phyloP scores from a whole-genome alignment of 2,329 filamentous ascomycete species.

The Monilinia polystroma region DNA sequence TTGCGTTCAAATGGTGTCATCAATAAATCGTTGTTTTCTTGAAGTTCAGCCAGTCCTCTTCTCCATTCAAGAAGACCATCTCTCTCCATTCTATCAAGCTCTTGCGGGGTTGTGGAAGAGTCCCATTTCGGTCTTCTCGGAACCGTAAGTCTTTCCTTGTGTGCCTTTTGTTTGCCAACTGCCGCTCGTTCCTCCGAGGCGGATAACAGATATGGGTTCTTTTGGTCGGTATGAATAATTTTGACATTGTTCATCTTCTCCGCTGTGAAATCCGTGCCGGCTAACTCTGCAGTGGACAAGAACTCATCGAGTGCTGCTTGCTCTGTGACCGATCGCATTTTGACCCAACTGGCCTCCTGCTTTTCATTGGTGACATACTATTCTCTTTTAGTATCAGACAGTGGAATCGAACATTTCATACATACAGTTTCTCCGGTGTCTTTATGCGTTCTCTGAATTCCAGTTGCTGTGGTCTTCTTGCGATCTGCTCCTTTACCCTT shows the following conservation, averaged over 20 bases:
- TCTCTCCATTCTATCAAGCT: conserved; percentile 77
- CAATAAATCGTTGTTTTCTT: conserved; percentile 89
- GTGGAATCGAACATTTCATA: background rate
- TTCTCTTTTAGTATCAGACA: conserved; percentile 32
- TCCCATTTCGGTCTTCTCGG: conserved; percentile 90
- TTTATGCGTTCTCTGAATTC: conserved; percentile 65
- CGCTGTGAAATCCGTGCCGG: conserved; percentile 97
- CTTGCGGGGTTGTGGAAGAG: conserved; percentile 73
- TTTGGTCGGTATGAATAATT: conserved; percentile 95
- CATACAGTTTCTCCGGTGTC: conserved; percentile 72
- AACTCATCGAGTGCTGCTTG: conserved; percentile 97
- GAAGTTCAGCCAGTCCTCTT: conserved; percentile 83
- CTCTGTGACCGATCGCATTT: conserved; percentile 98
- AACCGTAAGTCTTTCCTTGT: conserved; percentile 78
- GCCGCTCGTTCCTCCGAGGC: conserved; percentile 77
- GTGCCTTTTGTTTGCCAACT: conserved; percentile 77
- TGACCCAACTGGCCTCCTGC: conserved; percentile 93
- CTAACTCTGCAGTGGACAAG: conserved; percentile 88
- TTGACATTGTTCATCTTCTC: conserved; percentile 99
- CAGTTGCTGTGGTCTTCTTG: conserved; percentile 64
- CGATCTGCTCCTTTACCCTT: conserved; percentile 85
- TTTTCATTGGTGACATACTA: conserved; percentile 87
- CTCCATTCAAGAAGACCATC: conserved; percentile 85
- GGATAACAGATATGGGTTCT: conserved; percentile 89
- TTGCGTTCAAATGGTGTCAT: conserved; percentile 99